phyloP scores from a whole-genome alignment of 179 eudicot species.

The Pouteria campechiana region DNA sequence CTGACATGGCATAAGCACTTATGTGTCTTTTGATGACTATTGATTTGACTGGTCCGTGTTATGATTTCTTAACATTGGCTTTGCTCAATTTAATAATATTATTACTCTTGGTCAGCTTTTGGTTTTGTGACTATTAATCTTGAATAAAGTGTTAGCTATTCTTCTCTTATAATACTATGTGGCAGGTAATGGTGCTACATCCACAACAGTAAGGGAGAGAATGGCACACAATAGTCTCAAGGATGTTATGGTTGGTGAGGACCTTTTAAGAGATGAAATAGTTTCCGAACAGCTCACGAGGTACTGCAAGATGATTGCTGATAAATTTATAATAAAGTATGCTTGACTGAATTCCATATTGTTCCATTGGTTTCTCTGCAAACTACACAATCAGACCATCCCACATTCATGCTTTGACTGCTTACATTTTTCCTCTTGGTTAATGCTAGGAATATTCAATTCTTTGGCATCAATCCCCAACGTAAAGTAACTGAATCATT shows the following conservation, averaged over 20 bases:
- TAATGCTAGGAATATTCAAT: conserved; percentile 72
- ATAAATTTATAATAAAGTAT: too few species aligned
- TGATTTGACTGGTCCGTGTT: too few species aligned
- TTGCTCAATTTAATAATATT: too few species aligned
- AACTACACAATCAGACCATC: too few species aligned
- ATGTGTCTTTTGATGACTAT: too few species aligned
- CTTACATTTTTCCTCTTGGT: conserved; percentile 3
- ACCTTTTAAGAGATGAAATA: conserved; percentile 70
- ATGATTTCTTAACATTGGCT: too few species aligned
- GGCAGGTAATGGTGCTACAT: conserved; percentile 19
- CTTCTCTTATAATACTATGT: conserved; percentile 1
- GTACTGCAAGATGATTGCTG: conserved; percentile 35
- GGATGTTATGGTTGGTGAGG: conserved; percentile 13
- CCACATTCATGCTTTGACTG: too few species aligned
- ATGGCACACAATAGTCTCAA: conserved; percentile 1
- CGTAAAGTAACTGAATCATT: conserved; percentile 63
- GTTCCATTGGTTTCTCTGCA: conserved; percentile 2
- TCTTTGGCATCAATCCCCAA: conserved; percentile 82
- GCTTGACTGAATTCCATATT: too few species aligned
- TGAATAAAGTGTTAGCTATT: not conserved
- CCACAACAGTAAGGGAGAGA: too few species aligned
- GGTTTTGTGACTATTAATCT: not conserved
- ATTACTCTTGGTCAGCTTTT: not conserved
- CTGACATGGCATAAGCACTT: too few species aligned
- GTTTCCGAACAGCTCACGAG: conserved; percentile 96